Evolutionary conservation across 257 asterid species (phyloP), one percentile per base, ranked within the genome.

Genomic region (Galeopsis tetrahit): DNA sequence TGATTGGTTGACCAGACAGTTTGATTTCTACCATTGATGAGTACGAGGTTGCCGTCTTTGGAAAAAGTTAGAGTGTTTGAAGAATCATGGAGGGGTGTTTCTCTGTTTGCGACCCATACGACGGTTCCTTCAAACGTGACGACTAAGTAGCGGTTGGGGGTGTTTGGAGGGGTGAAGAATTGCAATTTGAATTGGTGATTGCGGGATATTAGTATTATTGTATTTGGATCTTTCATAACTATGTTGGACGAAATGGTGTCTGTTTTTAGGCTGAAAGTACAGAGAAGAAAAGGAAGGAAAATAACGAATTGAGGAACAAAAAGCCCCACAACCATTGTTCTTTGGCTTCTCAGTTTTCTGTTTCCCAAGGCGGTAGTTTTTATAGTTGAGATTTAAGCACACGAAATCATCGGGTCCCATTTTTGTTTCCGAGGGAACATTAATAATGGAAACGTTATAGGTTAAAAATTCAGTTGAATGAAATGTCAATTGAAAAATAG

Each of bases 41-140:
- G 44, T 4, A 48, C 44, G 2, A 66, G 59, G 31, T 66, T 66
- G 31, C 71, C 60, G 59, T 66, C 59, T 32, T 0, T 48, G 58
- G 71, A 44, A 6, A 66, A 11, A 2, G 31, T 10, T 0, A 46
- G 14, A 6, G 59, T 1, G 13, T 33, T 35, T 4, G 43, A 44
- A 6, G 71, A 66, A 66, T 66, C 71, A 13, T 6, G 32, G n/a
- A 46, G 59, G 43, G 71, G 44, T 28, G 2, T 31, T 44, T 66
- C 60, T 33, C 71, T 46, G 60, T 66, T 66, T 14, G 71, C 71
- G 7, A 66, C 44, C 71, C 71, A 66, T 10, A 66, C n/a, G 2
- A 48, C 46, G 0, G 46, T 33, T 31, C 34, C 53, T 13, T 65
- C 60, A 34, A 5, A 66, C 33, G 13, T 6, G 60, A 66, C 60